phyloP scores from a whole-genome alignment of 805 yeast genomes.

The Yarrowia phangngaensis region DNA sequence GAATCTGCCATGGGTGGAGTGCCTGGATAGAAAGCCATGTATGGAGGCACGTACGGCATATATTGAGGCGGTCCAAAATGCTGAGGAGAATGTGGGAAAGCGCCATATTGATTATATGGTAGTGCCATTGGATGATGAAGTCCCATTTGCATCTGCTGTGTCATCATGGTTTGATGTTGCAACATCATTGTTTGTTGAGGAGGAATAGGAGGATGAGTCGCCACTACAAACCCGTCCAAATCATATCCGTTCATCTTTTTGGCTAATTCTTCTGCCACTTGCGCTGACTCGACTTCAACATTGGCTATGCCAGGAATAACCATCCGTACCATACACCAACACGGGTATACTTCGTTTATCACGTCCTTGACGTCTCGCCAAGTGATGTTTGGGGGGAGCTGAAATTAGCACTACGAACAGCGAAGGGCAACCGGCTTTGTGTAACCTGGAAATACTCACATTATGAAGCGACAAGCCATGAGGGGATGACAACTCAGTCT shows the following conservation, averaged over 20 bases:
- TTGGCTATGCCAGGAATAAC: slow-evolving; percentile 25
- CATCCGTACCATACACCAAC: slow-evolving; percentile 25
- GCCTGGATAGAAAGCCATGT: slow-evolving; percentile 20
- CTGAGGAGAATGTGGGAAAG: slow-evolving; percentile 18
- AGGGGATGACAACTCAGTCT: slow-evolving; percentile 19
- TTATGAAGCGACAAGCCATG: slow-evolving; percentile 22
- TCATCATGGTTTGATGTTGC: slow-evolving; percentile 21
- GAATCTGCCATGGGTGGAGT: slow-evolving; percentile 17
- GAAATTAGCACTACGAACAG: slow-evolving; percentile 6
- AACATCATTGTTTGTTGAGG: slow-evolving; percentile 14
- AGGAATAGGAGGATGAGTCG: slow-evolving; percentile 9
- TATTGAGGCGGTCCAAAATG: slow-evolving; percentile 8
- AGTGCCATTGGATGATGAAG: slow-evolving; percentile 18
- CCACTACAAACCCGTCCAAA: slow-evolving; percentile 14
- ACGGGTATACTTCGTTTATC: slow-evolving; percentile 20
- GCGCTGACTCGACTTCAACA: slow-evolving; percentile 17
- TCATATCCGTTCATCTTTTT: slow-evolving; percentile 12
- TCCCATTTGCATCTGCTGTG: slow-evolving; percentile 21
- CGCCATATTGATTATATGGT: slow-evolving; percentile 13
- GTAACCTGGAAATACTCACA: slow-evolving; percentile 4
- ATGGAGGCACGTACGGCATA: slow-evolving; percentile 12
- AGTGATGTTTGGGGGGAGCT: slow-evolving; percentile 16
- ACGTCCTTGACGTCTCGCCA: slow-evolving; percentile 24
- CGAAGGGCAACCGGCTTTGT: no score
- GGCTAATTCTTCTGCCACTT: slow-evolving; percentile 16